A percentile compares a stretch with the other conserved stretches of the same genome.
Evolutionary conservation across 2,329 filamentous ascomycete genomes (phyloP).

Genomic region (Magnaporthales sp.): DNA sequence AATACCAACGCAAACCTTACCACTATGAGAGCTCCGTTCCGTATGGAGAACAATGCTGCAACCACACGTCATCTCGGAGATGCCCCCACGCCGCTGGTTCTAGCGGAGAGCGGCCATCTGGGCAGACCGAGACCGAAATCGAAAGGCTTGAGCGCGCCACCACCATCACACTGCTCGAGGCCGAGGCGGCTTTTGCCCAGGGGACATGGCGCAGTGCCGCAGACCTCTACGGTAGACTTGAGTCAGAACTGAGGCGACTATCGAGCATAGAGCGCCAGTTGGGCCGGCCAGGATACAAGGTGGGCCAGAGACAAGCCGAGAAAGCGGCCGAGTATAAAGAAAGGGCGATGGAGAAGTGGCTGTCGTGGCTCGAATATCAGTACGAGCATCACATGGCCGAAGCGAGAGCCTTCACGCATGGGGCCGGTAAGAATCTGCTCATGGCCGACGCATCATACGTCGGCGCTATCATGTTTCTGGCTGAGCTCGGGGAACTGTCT

Average conservation of each 20-base stretch:
- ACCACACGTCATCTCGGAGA: neutral
- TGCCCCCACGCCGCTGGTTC: neutral
- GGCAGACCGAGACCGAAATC: neutral
- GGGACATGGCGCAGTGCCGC: neutral
- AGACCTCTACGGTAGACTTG: neutral
- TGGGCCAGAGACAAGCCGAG: neutral
- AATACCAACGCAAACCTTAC: neutral
- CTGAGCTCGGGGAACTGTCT: neutral
- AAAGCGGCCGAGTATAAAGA: neutral
- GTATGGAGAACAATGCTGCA: neutral
- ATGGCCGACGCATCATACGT: neutral
- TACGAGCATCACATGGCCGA: neutral
- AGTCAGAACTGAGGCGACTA: neutral
- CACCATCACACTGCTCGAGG: neutral
- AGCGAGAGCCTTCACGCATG: neutral
- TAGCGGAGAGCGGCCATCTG: neutral
- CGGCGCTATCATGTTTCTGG: neutral
- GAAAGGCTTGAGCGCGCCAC: neutral
- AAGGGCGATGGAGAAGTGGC: neutral
- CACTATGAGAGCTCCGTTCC: neutral
- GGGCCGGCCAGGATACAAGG: neutral
- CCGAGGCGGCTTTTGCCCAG: neutral
- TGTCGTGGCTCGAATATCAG: neutral
- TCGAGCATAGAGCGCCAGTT: neutral
- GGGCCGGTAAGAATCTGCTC: neutral